A percentile compares a stretch with the other conserved stretches of the same genome.
Conservation (phyloP, 2,329 filamentous ascomycete species). For the Hypoxylon sp. region DNA sequence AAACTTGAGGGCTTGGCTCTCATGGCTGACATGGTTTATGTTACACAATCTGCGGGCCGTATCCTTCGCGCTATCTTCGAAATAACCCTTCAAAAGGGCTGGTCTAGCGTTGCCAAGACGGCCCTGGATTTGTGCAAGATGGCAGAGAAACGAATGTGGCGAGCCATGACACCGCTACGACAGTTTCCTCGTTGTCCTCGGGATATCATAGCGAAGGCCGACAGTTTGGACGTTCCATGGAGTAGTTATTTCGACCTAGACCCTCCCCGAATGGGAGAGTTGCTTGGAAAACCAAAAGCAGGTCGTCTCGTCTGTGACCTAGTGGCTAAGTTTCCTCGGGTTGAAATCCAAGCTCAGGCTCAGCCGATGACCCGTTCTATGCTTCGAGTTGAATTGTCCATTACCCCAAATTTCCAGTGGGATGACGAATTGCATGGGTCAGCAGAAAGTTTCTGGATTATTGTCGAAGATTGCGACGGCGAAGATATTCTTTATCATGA, state of each 20-base stretch:
- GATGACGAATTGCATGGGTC: slow-evolving; percentile 89
- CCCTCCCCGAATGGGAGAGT: slow-evolving; percentile 94
- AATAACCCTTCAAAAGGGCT: slow-evolving; percentile 96
- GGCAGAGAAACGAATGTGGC: slow-evolving; percentile 99
- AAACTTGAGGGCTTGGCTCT: slow-evolving; percentile 94
- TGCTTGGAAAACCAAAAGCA: slow-evolving; percentile 90
- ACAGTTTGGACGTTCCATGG: slow-evolving; percentile 96
- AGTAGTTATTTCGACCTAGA: slow-evolving; percentile 95
- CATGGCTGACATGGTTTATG: slow-evolving; percentile 99
- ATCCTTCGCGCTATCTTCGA: slow-evolving; percentile 97
- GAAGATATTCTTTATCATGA: slow-evolving; percentile 97
- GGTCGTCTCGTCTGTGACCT: slow-evolving; percentile 88
- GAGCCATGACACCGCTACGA: slow-evolving; percentile 94
- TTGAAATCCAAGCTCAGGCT: slow-evolving; percentile 93
- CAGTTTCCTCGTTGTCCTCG: slow-evolving; percentile 88
- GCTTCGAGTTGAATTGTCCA: slow-evolving; percentile 89
- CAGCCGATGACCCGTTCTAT: slow-evolving; percentile 96
- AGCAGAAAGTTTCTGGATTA: slow-evolving; percentile 95
- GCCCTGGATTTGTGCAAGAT: slow-evolving; percentile 97
- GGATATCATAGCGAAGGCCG: slow-evolving; percentile 91
- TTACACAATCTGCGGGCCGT: slow-evolving; percentile 96
- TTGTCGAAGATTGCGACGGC: slow-evolving; percentile 97
- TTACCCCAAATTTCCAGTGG: slow-evolving; percentile 97
- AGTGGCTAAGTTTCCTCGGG: slow-evolving; percentile 91
- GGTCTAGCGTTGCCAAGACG: slow-evolving; percentile 92